Base-by-base conservation (phyloP, 2,329 filamentous ascomycete species). In the Scytalidium sp. region DNA sequence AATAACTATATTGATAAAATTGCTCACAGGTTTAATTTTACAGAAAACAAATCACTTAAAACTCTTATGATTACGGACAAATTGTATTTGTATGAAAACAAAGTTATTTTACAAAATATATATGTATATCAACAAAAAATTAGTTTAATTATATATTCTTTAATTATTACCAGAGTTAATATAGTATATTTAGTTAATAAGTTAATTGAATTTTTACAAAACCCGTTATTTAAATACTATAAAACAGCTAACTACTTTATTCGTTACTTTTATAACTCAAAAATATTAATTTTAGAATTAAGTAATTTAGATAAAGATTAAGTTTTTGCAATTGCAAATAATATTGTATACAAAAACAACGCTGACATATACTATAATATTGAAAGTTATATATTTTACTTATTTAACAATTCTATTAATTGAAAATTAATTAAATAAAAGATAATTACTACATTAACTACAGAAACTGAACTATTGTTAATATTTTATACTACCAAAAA, bases 1-100 rank as follows among this genome's bases (percentile, higher is more conserved):
- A 21, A 54, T 23, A 51, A 44, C 3, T 66, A 62, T 47, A 54
- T 64, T 3, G 5, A 58, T 7, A 60, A 55, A n/a, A 45, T 64
- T 3, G 20, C 63, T 13, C 1, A 53, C 1, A 1, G 56, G 1
- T 55, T 52, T 40, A 21, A 44, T n/a, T n/a, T n/a, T n/a, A n/a
- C n/a, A n/a, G n/a, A n/a, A n/a, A n/a, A n/a, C n/a, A n/a, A n/a
- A n/a, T 2, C 44, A 1, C 48, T 49, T 1, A n/a, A 8, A 0
- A 62, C 48, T 13, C 56, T 53, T 17, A 56, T 58, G 47, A 54
- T 58, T 15, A 8, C 43, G 13, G 23, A 5, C 4, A 9, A 7
- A 5, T 41, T 20, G 13, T 41, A 23, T 22, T n/a, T 3, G 41
- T 17, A 20, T n/a, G 36, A 20, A 21, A n/a, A 40, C 4, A 19